Evolutionary conservation across 345 rosid genomes (phyloP), one percentile per base, ranked within the genome.

Genomic region (Dipteronia dyeriana): DNA sequence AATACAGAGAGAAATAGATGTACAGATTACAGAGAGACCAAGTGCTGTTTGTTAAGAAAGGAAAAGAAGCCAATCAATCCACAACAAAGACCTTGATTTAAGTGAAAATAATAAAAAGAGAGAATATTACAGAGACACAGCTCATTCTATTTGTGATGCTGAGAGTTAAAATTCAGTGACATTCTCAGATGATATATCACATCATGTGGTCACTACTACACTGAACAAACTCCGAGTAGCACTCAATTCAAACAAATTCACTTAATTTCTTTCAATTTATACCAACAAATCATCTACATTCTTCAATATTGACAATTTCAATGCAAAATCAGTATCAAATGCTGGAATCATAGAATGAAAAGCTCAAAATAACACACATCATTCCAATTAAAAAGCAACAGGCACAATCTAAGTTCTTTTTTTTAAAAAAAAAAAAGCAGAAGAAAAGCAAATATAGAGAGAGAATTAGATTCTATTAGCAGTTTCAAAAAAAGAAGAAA

Each of bases 151-250:
- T 73, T 56, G 70, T 51, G 45, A 71, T 73, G 59, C 66, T 66
- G 45, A 71, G 78, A 69, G 66, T 66, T 64, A 79, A 80, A 73
- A 66, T 67, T 49, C 69, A 71, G 77, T 60, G 49, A 75, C 38
- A 49, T 75, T 75, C 51, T 66, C 62, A 51, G 34, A 65, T 51
- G 78, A 64, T 49, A 14, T 0, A 75, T 65, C 78, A 47, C 71
- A 64, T 65, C 51, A 65, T 3, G 13, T 12, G 20, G 49, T 74
- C 69, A 63, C 12, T 45, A 62, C 61, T 43, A 13, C 5, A 45
- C 51, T 3, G 65, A 74, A 25, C 51, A 43, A 23, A 70, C 62
- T 54, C 38, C 60, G 26, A 3, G 9, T 49, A 51, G 60, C 39
- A 53, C 63, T 23, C 61, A 61, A 63, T 59, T 57, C n/a, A 19